Base-by-base conservation (phyloP, 164 flowering plant genomes). In the Tetrastigma voinierianum region DNA sequence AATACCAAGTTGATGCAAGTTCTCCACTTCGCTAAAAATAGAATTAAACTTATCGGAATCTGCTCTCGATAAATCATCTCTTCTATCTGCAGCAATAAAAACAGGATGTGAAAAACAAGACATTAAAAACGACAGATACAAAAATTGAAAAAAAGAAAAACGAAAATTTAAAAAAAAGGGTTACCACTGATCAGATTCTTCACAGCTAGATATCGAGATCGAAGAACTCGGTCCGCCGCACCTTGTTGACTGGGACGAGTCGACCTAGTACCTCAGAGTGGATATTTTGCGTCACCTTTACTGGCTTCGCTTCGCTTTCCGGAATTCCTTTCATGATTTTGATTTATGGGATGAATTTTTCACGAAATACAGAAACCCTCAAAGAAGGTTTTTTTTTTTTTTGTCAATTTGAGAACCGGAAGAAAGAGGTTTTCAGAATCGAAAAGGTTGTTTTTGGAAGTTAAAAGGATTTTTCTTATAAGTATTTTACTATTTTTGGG, bases 1-100 rank as follows among this genome's bases (percentile, higher is more conserved):
- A 21, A 24, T 80, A 93, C 97, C 98, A 43, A 53, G 70, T 24
- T 78, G 70, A 72, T 91, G 93, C 82, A 93, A 70, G 57, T 54
- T 75, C 23, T 93, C 95, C 5, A 91, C 90, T 82, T 90, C 79
- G 9, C 51, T 66, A 51, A 93, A 70, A 2, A 94, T 76, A 1
- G 78, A 55, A 5, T 57, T 70, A 67, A 94, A 91, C 60, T 78
- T 84, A 20, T 83, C 78, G 15, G 90, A 80, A 66, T 82, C 90
- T 8, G 47, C 70, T 10, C 68, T 77, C 2, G 81, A 70, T 9
- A 91, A 63, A 55, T 89, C 89, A 21, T 91, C 95, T 46, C 80
- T 82, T 59, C 76, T 75, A 62, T 86, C 97, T 94, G 85, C 84
- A 77, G 70, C 17, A 48, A 63, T 43, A 32, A 40, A 40, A 70